Conservation (phyloP, 768 basidiomycete genomes). For the Amanita pseudoporphyria region DNA sequence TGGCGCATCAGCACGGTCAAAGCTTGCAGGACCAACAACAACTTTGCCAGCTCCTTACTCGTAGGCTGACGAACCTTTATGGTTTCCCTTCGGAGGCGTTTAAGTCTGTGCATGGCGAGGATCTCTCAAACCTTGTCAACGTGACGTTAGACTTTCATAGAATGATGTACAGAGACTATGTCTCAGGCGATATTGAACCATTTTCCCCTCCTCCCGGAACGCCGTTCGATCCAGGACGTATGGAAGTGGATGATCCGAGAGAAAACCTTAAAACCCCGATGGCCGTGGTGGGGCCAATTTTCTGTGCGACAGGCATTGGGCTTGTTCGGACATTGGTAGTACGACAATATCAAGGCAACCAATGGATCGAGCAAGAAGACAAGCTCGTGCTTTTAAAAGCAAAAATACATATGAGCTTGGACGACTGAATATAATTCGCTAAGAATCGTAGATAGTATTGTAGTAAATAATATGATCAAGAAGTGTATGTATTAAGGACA, state of each 20-base stretch:
- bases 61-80: background rate
- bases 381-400: background rate
- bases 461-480: too few relatives aligned
- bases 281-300: background rate
- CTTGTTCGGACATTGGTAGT: background rate
- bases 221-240: background rate
- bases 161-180: constrained; percentile 1
- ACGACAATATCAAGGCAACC: background rate
- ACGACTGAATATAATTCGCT: too few relatives aligned
- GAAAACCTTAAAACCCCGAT: background rate
- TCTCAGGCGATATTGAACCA: background rate
- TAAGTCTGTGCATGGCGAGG: background rate
- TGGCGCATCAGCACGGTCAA: background rate
- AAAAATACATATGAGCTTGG: too few relatives aligned
- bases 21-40: background rate
- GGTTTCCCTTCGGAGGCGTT: background rate
- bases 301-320: background rate
- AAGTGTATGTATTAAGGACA: background rate
- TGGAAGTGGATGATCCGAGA: constrained; percentile 1
- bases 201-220: background rate
- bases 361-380: background rate
- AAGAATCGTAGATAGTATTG: too few relatives aligned
- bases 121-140: background rate
- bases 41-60: background rate
- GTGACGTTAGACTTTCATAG: background rate